Base-by-base conservation (phyloP, 2,329 filamentous ascomycete species). In the Myriosclerotinia curreyana region DNA sequence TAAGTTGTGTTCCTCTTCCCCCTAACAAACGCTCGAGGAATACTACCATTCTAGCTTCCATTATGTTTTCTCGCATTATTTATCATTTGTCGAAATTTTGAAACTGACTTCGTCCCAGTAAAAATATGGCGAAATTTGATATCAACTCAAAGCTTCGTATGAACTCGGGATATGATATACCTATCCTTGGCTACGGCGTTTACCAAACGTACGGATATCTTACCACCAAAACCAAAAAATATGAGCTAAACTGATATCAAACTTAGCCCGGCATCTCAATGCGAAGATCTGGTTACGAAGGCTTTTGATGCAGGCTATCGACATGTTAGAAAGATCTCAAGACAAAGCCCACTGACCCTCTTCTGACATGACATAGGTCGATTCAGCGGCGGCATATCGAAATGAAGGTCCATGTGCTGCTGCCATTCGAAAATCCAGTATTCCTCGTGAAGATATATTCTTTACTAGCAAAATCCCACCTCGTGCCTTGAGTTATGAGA, bases 381-480 rank as follows among this genome's bases (percentile, higher is more conserved):
- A 88, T 73, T 83, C 81, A 1, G 84, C 85, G 3, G 79, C 80
- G 14, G 78, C 74, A 31, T 88, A 87, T 73, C 76, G 76, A 46
- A 88, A 88, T 67, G 85, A 87, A 75, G 76, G 75, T 12, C 80
- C 83, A 51, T 82, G 81, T 59, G 80, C 79, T 0, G 74, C 77
- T 15, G 85, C 83, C 12, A 82, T 87, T 66, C 74, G 77, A 1
- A 77, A 78, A 61, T 81, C 81, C 8, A 77, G 77, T 2, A 71
- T 87, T 55, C 79, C 81, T 15, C 80, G 86, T 9, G 78, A 79
- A 31, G 75, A 84, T 44, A 77, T 87, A 63, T 88, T 86, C 77
- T 87, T 85, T 74, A 87, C 85, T 8, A 84, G 81, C 66, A 88
- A 88, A 72, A 79, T 87, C 9, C 82, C 82, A 5, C 77, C 79